Conservation (phyloP, 75 land plant genomes). For the Picea sitchensis region DNA sequence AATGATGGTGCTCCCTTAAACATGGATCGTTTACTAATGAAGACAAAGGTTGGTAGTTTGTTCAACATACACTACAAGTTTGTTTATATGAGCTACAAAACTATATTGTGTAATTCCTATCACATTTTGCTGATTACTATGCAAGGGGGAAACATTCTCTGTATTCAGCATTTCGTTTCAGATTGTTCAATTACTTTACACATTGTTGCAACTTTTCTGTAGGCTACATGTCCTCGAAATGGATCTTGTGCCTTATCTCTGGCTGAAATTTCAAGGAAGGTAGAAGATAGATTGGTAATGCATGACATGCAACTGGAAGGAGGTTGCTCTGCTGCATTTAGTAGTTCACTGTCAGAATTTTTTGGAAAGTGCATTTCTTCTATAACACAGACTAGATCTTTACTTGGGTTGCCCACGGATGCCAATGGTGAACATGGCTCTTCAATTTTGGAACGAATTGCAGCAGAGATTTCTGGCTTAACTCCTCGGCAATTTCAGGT, state of each 20-base stretch:
- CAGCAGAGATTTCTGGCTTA: conserved; percentile 70
- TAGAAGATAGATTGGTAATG: conserved; percentile 37
- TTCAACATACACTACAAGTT: not conserved
- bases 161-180: conserved; percentile 3
- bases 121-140: no score
- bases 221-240: conserved; percentile 79
- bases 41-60: conserved; percentile 47
- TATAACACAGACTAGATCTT: conserved; percentile 30
- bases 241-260: conserved; percentile 37
- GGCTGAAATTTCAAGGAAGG: conserved; percentile 26
- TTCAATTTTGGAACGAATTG: conserved; percentile 31
- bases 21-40: conserved; percentile 64
- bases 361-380: conserved; percentile 18
- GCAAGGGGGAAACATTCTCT: no score
- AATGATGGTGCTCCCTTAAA: conserved; percentile 71
- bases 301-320: conserved; percentile 36
- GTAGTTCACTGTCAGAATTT: conserved; percentile 26
- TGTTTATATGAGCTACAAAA: conserved; percentile 12
- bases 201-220: not conserved
- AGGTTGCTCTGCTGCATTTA: conserved; percentile 61
- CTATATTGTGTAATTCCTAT: no score
- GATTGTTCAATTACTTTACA: no score
- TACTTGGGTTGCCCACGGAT: conserved; percentile 38
- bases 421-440: conserved; percentile 8
- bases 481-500: conserved; percentile 74